Evolutionary conservation across 2,329 filamentous ascomycete genomes (phyloP), one percentile per base, ranked within the genome.

Genomic region (Lomentospora prolificans): DNA sequence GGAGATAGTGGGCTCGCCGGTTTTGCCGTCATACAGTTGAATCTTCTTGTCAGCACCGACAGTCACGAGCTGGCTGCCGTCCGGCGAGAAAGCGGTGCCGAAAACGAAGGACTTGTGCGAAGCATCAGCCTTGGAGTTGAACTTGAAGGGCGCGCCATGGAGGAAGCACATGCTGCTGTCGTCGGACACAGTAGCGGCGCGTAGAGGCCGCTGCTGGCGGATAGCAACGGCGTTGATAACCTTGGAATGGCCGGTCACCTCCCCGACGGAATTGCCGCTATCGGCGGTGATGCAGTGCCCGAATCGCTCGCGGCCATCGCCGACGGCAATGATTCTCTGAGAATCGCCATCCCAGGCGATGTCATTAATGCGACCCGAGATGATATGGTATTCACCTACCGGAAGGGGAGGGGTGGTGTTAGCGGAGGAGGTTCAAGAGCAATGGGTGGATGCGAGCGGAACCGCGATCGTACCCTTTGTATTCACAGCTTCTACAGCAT

Each of bases 281-380:
- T 97, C 94, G 62, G 89, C 89, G 27, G 90, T 96, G 67, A 97
- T 90, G 75, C 90, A 96, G 69, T 92, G 89, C 12, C 92, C 92
- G 68, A 90, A 96, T 57, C 90, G 82, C 73, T 97, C 90, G 66
- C 92, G 91, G 53, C 94, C 94, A 64, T 97, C 89, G 48, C 94
- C 94, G 4, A 99, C 92, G 3, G 92, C 94, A 65, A 97, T 96
- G 66, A 99, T 86, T 52, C 94, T 86, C 75, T 96, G 91, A 59
- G 89, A 95, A 71, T 99, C 94, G 57, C 91, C 92, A 65, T 97
- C 94, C 91, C 94, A 99, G 1, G 90, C 92, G 61, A 99, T 83
- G 69, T 99, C 94, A 68, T 96, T 95, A 72, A 99, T 92, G 55
- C 89, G 86, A 10, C 94, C 94, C 31, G 89, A 90, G 65, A 97